Base-by-base conservation (phyloP, 1,284 basidiomycete species). In the Papiliotrema terrestris region DNA sequence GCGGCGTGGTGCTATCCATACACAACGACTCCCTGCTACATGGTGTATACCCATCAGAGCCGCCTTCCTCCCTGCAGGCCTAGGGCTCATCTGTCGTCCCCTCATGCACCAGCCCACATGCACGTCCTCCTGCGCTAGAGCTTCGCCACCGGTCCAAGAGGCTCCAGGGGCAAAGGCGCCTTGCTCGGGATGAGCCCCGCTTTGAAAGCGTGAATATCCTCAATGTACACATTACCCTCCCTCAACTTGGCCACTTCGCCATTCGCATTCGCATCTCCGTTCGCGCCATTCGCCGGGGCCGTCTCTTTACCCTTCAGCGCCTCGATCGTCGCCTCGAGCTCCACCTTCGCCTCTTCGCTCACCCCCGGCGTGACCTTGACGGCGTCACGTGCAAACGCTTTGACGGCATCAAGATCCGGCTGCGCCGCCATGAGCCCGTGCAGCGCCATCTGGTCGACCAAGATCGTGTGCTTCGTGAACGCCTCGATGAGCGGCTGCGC, bases 141-240 rank as follows among this genome's bases (percentile, higher is more conserved):
- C 52, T 54, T 49, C 15, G 52, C 51, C 14, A 38, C 25, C 11
- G 23, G 37, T 25, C 20, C 13, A 14, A 77, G 60, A n/a, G 71
- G 69, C 53, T 73, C 72, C n/a, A 81, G 68, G 1, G 81, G 80
- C 14, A 71, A 54, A 0, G 80, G 73, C 1, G 80, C 79, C 56
- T 73, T 76, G 47, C 67, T 73, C 26, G 78, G 72, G 29, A 63
- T 60, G 45, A 95, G 74, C 8, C 78, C 68, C 32, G 82, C 80
- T 78, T 86, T 92, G 81, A 94, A 94, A 23, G 69, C 74, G 53
- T 83, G 78, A n/a, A 86, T 73, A 68, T 94, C 86, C 54, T 84
- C 73, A 54, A 94, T 84, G 56, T 81, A 81, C 11, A 83, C 82
- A 13, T 83, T 86, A 23, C 80, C 80, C 2, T 79, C 76, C 51